Conservation (phyloP, 768 basidiomycete genomes). For the Sarcodon sp. region DNA sequence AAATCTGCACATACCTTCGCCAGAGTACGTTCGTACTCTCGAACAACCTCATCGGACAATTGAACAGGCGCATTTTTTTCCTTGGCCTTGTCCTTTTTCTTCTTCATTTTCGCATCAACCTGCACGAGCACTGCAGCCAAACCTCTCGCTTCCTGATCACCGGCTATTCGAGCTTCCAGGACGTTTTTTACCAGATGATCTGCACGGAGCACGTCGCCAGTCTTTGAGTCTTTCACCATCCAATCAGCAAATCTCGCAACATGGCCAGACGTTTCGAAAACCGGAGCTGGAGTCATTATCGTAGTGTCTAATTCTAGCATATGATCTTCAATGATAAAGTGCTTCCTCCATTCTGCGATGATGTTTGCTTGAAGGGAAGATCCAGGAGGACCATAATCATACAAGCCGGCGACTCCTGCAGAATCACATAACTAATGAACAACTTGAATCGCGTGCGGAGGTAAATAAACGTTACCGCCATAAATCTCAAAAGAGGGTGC, state of each 20-base stretch:
- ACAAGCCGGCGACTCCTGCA: conserved; percentile 88
- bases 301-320: conserved; percentile 99
- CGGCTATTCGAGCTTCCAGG: conserved; percentile 78
- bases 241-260: conserved; percentile 97
- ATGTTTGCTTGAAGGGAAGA: conserved; percentile 95
- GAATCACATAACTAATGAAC: neutral
- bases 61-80: conserved; percentile 58
- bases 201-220: conserved; percentile 93
- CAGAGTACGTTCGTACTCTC: conserved; percentile 70
- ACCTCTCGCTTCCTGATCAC: conserved; percentile 85
- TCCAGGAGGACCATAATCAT: conserved; percentile 96
- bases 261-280: conserved; percentile 95
- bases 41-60: conserved; percentile 60
- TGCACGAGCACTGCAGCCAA: conserved; percentile 40
- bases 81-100: conserved; percentile 78
- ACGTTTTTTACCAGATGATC: conserved; percentile 94
- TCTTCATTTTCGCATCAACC: conserved; percentile 47
- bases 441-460: neutral
- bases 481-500: conserved; percentile 99
- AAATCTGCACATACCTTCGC: conserved; percentile 56
- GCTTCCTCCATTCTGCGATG: conserved; percentile 90
- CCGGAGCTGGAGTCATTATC: conserved; percentile 89
- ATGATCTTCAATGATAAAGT: conserved; percentile 96
- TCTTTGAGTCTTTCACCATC: conserved; percentile 96
- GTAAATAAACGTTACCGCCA: conserved; percentile 44